These are phyloP conservation scores for Hypoxylon sp. DNA, from an alignment of 2,329 filamentous ascomycete species.

Conservation along the genomic window DNA sequence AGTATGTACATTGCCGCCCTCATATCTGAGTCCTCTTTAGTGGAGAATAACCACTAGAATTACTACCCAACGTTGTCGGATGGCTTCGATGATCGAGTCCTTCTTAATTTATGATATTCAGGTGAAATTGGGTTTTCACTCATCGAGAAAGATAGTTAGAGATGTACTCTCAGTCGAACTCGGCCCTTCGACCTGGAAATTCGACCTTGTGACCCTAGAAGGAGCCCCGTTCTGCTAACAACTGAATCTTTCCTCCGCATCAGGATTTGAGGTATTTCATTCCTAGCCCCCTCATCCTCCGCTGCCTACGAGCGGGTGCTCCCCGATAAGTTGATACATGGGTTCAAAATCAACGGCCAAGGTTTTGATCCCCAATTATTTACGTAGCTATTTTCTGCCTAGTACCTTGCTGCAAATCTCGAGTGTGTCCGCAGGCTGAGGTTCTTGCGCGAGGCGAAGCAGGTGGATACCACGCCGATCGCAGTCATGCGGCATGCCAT, in stretches of 20 bases:
- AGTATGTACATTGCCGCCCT: too few species aligned
- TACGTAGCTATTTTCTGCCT: neutral
- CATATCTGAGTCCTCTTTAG: too few species aligned
- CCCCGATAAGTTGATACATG: neutral
- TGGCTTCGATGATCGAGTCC: neutral
- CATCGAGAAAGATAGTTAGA: too few species aligned
- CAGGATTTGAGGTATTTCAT: neutral
- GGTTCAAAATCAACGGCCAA: neutral
- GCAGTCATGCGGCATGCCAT: conserved; percentile 20
- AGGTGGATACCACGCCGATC: conserved; percentile 4
- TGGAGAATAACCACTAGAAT: neutral
- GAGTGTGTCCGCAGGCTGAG: neutral
- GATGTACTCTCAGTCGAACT: neutral
- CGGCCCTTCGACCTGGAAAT: too few species aligned
- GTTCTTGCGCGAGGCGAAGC: conserved; percentile 1
- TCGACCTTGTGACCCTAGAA: too few species aligned
- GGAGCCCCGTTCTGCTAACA: too few species aligned
- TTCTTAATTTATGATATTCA: too few species aligned
- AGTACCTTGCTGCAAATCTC: neutral
- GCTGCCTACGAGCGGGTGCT: neutral
- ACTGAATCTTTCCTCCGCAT: too few species aligned
- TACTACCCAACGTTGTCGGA: neutral
- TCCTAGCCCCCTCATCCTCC: neutral
- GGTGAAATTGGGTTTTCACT: too few species aligned
- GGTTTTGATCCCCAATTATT: neutral